Base-by-base conservation (phyloP, 768 basidiomycete genomes). In the Mycena olivaceomarginata region DNA sequence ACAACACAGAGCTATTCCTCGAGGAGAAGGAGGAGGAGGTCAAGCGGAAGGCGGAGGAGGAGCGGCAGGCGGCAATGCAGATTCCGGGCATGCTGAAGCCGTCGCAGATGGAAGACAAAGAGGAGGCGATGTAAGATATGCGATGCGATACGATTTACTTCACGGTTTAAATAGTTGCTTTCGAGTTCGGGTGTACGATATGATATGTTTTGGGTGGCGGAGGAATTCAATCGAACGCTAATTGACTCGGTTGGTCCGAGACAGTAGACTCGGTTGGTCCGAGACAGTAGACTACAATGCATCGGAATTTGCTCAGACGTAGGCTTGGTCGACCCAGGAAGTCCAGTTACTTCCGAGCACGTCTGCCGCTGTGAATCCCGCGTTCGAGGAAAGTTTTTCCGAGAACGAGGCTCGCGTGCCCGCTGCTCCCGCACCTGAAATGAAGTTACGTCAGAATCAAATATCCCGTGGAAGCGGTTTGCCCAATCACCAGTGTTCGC, bases 11-110 rank as follows among this genome's bases (percentile, higher is more conserved):
- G 79, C 89, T 99, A 46, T 99, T 90, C 87, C 88, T 97, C 80
- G 98, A 99, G 82, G 98, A 99, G 86, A 98, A 97, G 86, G 98
- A 99, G 84, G 91, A 92, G 4, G 98, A 98, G 85, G 89, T 90
- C 25, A 91, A 94, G 83, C 89, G 88, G 84, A 94, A 95, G 87
- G 93, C 92, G 0, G 92, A 95, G 79, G 95, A 93, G 76, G 97
- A 98, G 86, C 94, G 94, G 68, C 93, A 97, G 87, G 91, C 94
- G 45, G 97, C 97, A 31, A 95, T 96, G 91, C 92, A 96, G 80
- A 97, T 99, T 76, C 98, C 98, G n/a, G 98, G 98, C 51, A 95
- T 99, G 95, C 91, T 99, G 85, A 98, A 98, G 86, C 98, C 97
- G 51, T 95, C 94, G 80, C 96, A 98, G 85, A 83, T 99, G 84